phyloP scores from a whole-genome alignment of 148 eudicot genomes.

The Fagopyrum esculentum region DNA sequence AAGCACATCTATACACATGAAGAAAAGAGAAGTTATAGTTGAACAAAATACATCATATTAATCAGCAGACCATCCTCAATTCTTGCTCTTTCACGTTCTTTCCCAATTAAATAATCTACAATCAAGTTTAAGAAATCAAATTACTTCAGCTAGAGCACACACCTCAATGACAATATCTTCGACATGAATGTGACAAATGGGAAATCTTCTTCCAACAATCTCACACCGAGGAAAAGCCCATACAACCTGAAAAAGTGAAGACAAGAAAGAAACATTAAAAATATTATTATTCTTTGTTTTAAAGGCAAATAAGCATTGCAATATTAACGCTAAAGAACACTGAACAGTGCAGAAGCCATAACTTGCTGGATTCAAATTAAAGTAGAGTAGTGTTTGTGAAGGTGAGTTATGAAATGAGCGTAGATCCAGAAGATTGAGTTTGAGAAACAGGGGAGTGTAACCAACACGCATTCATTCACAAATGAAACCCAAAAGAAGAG shows the following conservation, averaged over 20 bases:
- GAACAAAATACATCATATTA: too few relatives aligned
- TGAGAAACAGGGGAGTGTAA: not conserved
- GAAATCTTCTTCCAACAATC: constrained; percentile 67
- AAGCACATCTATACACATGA: too few relatives aligned
- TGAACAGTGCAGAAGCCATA: not conserved
- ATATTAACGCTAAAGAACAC: not conserved
- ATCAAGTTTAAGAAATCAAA: not conserved
- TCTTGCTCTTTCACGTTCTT: not conserved
- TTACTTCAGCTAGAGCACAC: constrained; percentile 12
- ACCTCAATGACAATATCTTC: constrained; percentile 56
- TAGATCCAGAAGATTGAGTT: not conserved
- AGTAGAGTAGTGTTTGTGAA: too few relatives aligned
- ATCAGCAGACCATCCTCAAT: not conserved
- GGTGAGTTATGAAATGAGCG: too few relatives aligned
- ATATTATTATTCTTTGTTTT: too few relatives aligned
- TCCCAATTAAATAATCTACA: not conserved
- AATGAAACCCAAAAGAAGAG: not conserved
- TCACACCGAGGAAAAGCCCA: constrained; percentile 38
- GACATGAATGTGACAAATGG: constrained; percentile 75
- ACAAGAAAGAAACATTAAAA: too few relatives aligned
- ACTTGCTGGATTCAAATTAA: not conserved
- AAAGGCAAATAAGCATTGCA: too few relatives aligned
- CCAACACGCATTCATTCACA: not conserved
- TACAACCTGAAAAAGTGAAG: constrained; percentile 33
- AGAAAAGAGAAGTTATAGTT: too few relatives aligned